Conservation (phyloP, 768 basidiomycete species). For the Termitomyces sp. region DNA sequence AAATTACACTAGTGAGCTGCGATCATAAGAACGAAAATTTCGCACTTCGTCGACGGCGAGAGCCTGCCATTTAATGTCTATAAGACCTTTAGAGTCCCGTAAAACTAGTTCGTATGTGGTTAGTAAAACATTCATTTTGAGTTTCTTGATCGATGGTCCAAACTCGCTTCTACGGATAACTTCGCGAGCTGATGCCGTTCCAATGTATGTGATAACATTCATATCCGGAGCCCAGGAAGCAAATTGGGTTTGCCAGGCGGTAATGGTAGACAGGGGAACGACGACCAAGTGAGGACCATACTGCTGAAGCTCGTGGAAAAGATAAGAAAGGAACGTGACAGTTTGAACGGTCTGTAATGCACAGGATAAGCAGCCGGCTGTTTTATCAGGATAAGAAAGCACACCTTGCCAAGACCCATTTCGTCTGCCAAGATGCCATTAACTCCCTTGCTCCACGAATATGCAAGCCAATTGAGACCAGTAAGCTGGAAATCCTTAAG, state of each 20-base stretch:
- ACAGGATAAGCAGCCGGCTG: slow-evolving; percentile 1
- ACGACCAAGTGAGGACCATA: slow-evolving; percentile 98
- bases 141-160: slow-evolving; percentile 77
- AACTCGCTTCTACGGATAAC: slow-evolving; percentile 94
- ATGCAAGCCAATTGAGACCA: slow-evolving; percentile 98
- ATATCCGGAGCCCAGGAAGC: slow-evolving; percentile 92
- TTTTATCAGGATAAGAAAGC: slow-evolving; percentile 5
- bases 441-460: slow-evolving; percentile 90
- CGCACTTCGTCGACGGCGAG: slow-evolving; percentile 90
- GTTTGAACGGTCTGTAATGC: slow-evolving; percentile 82
- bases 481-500: slow-evolving; percentile 98
- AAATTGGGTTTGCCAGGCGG: slow-evolving; percentile 97
- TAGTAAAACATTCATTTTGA: slow-evolving; percentile 95
- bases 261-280: slow-evolving; percentile 95
- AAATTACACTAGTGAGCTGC: slow-evolving; percentile 14
- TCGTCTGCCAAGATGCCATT: slow-evolving; percentile 98
- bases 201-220: slow-evolving; percentile 96
- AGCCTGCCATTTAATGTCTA: slow-evolving; percentile 95
- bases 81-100: slow-evolving; percentile 83
- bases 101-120: slow-evolving; percentile 97
- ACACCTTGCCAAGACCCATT: slow-evolving; percentile 97
- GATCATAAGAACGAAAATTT: neutral
- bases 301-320: slow-evolving; percentile 88
- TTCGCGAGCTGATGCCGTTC: slow-evolving; percentile 80
- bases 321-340: slow-evolving; percentile 89